These are phyloP conservation scores for Ceratocystis diversiconidia DNA, from an alignment of 2,329 filamentous ascomycete species.

Conservation along the genomic window DNA sequence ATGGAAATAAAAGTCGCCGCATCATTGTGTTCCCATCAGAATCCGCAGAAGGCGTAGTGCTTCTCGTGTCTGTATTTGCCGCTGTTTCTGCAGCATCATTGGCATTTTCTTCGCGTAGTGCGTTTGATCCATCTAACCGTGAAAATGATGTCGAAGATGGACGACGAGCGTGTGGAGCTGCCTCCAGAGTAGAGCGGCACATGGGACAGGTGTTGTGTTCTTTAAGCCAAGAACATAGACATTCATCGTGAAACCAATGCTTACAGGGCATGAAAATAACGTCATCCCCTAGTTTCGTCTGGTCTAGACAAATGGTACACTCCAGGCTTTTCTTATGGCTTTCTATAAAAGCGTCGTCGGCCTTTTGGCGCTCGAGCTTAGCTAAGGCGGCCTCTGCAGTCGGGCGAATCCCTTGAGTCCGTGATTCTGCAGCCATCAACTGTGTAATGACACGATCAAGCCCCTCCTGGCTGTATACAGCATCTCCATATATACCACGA, in stretches of 20 bases:
- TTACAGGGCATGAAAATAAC: conserved; percentile 71
- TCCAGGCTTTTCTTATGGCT: conserved; percentile 40
- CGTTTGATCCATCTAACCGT: not conserved
- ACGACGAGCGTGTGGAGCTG: not conserved
- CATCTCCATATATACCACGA: conserved; percentile 46
- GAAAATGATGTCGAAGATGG: not conserved
- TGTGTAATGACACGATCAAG: conserved; percentile 77
- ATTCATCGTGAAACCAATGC: conserved; percentile 85
- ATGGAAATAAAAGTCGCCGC: not conserved
- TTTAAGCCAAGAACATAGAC: conserved; percentile 68
- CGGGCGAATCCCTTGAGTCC: conserved; percentile 66
- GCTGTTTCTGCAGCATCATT: not conserved
- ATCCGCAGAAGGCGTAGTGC: not conserved
- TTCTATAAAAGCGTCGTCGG: conserved; percentile 43
- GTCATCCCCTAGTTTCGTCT: conserved; percentile 56
- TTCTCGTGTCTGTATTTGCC: not conserved
- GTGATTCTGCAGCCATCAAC: conserved; percentile 71
- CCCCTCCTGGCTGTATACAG: conserved; percentile 80
- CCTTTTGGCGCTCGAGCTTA: conserved; percentile 53
- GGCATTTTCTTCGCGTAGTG: not conserved
- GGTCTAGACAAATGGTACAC: conserved; percentile 91
- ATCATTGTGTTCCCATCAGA: not conserved
- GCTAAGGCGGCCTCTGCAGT: conserved; percentile 63
- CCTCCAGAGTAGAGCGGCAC: conserved; percentile 48
- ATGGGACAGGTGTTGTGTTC: conserved; percentile 90